Percentiles rank a stretch among this genome's conserved stretches.
Evolutionary conservation across 805 yeast species (phyloP).

Genomic region (Hanseniaspora thailandica): DNA sequence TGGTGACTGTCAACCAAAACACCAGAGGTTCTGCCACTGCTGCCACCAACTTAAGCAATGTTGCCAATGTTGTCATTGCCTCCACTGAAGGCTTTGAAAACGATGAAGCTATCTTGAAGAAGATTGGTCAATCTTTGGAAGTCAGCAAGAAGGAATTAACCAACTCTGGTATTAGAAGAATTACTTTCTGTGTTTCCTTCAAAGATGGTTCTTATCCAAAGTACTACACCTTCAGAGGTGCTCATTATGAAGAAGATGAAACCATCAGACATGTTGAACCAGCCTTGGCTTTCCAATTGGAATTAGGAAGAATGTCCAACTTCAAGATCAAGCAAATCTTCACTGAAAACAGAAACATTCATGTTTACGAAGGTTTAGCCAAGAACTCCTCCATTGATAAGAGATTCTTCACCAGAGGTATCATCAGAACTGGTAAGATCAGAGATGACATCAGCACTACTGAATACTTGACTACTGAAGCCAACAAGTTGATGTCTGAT

Average conservation of each 20-base stretch:
- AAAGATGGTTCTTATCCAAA: constrained; percentile 81
- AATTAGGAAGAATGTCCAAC: constrained; percentile 84
- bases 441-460: constrained; percentile 86
- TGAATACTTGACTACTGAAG: constrained; percentile 90
- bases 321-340: constrained; percentile 89
- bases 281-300: constrained; percentile 93
- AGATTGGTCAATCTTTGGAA: constrained; percentile 52
- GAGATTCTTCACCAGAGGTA: constrained; percentile 94
- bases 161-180: constrained; percentile 72
- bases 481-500: constrained; percentile 90
- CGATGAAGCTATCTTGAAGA: constrained; percentile 56
- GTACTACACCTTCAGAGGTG: constrained; percentile 90
- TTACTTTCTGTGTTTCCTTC: constrained; percentile 80
- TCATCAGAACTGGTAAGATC: constrained; percentile 88
- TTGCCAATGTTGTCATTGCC: constrained; percentile 67
- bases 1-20: constrained; percentile 39
- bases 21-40: constrained; percentile 42
- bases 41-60: constrained; percentile 48
- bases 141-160: constrained; percentile 60
- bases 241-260: constrained; percentile 72
- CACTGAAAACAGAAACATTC: constrained; percentile 94
- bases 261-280: constrained; percentile 97
- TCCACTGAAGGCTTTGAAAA: constrained; percentile 60
- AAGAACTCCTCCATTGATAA: constrained; percentile 87
- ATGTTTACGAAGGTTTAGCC: constrained; percentile 92